Percentiles rank a stretch among this genome's conserved stretches.
phyloP scores from a whole-genome alignment of 371 early-diverging fungal species.

The Gilbertella persicaria region DNA sequence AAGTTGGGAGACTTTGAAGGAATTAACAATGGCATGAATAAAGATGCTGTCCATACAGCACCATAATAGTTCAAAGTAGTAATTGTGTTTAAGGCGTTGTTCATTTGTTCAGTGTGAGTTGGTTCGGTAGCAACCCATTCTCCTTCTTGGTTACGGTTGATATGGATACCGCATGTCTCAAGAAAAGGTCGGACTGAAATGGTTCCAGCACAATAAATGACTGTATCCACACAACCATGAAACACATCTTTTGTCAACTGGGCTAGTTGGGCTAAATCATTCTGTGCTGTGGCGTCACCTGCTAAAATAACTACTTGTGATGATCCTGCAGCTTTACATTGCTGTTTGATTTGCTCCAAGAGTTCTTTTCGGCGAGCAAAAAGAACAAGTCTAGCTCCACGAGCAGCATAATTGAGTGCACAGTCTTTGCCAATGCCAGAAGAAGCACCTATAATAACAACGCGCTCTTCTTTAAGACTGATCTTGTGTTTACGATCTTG shows the following conservation, averaged over 20 bases:
- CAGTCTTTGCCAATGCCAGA: constrained; percentile 78
- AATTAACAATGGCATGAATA: constrained; percentile 62
- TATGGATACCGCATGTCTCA: constrained; percentile 50
- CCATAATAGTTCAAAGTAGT: constrained; percentile 69
- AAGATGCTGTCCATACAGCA: constrained; percentile 60
- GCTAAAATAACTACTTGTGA: constrained; percentile 16
- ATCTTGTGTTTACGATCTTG: constrained; percentile 13
- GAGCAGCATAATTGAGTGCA: constrained; percentile 71
- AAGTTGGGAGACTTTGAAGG: constrained; percentile 56
- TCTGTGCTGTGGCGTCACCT: constrained; percentile 41
- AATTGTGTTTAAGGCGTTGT: constrained; percentile 40
- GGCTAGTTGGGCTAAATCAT: constrained; percentile 22
- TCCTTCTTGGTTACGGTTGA: constrained; percentile 11
- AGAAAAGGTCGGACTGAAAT: constrained; percentile 64
- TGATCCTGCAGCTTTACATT: constrained; percentile 42
- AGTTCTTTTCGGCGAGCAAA: constrained; percentile 65
- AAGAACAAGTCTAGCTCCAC: constrained; percentile 69
- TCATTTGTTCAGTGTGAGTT: constrained; percentile 1
- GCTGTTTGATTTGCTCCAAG: constrained; percentile 50
- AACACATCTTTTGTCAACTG: constrained; percentile 27
- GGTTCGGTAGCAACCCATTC: not conserved
- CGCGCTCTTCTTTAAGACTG: constrained; percentile 47
- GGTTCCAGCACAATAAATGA: constrained; percentile 71
- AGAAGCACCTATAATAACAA: constrained; percentile 79
- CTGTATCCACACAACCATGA: constrained; percentile 57